Evolutionary conservation across 2,329 filamentous ascomycete species (phyloP), one percentile per base, ranked within the genome.

Genomic region (Exutisphaerella laricina): DNA sequence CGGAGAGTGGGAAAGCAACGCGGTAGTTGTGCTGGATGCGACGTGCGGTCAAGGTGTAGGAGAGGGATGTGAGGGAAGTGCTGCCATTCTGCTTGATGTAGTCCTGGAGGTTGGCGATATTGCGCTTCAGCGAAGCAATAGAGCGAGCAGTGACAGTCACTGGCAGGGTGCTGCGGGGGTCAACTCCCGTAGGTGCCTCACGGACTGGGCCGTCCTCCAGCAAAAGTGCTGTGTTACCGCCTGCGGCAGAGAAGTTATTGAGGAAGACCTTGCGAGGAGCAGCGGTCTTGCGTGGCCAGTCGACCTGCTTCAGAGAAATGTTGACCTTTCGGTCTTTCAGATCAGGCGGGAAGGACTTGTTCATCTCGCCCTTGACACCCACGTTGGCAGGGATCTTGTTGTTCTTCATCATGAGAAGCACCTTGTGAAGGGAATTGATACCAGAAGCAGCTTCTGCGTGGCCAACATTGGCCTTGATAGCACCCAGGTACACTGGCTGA

Each of bases 401-500:
- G 59, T 74, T 70, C 63, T 73, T 66, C 64, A 74, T 64, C 72
- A 76, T 75, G 61, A 75, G 64, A 53, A 76, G 54, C 12, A 73
- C 67, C 62, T 76, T 76, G 60, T 70, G 62, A 12, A 75, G 61
- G 6, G 73, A 73, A 55, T 73, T 74, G 63, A 75, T 72, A 49
- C 73, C 73, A 25, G 73, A 75, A 25, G 71, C 71, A 49, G 73
- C 72, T 57, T 76, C 73, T 29, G 71, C 72, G 56, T 76, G 73
- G 30, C 73, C 73, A 50, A 76, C 70, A 50, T 75, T 75, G 36
- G 73, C 71, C 57, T 76, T 76, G 63, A 75, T 72, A 22, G 73
- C 71, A 50, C 73, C 73, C n/a, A 76, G 63, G 51, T 74, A 66
- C 5, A 76, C 66, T 16, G 70, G 66, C 61, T 75, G 61, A 7